Conservation (phyloP, 2,329 filamentous ascomycete genomes). For the Sporothrix sp. region DNA sequence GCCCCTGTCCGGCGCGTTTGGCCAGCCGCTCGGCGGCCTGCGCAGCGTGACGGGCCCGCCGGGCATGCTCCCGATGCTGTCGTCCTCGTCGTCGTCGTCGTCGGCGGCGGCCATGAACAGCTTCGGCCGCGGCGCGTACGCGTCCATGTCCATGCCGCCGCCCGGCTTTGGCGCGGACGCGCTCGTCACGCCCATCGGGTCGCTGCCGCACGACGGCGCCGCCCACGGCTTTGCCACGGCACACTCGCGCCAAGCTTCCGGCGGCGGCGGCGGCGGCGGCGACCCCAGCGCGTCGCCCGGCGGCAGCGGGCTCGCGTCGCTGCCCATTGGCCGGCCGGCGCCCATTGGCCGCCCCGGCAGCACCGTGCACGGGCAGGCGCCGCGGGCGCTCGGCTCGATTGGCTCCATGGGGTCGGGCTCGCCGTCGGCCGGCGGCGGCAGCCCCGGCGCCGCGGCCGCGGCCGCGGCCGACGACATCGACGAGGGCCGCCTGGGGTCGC, state of each 20-base stretch:
- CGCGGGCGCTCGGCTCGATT: no score
- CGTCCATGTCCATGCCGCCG: slow-evolving; percentile 41
- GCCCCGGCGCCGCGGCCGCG: not conserved
- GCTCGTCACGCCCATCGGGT: slow-evolving; percentile 10
- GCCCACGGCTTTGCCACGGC: slow-evolving; percentile 23
- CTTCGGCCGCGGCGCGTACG: slow-evolving; percentile 32
- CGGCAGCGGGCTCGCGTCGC: slow-evolving; percentile 37
- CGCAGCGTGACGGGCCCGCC: slow-evolving; percentile 22
- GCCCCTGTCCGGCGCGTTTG: no score
- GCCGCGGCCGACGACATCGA: not conserved
- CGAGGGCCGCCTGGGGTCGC: slow-evolving; percentile 66
- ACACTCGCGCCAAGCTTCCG: slow-evolving; percentile 68
- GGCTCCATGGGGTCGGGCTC: no score
- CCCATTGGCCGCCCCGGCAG: slow-evolving; percentile 85
- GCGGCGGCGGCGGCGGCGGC: slow-evolving; percentile 60
- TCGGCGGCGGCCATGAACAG: slow-evolving; percentile 24
- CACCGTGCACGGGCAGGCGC: slow-evolving; percentile 46
- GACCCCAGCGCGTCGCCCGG: slow-evolving; percentile 38
- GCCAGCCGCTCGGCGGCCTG: not conserved
- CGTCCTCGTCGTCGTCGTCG: slow-evolving; percentile 22
- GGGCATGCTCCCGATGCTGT: slow-evolving; percentile 47
- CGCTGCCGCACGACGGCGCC: slow-evolving; percentile 24
- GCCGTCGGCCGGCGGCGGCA: slow-evolving; percentile 14
- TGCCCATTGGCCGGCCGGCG: slow-evolving; percentile 71
- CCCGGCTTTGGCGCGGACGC: slow-evolving; percentile 40